Evolutionary conservation across 2,329 filamentous ascomycete genomes (phyloP), one percentile per base, ranked within the genome.

Genomic region (Didymella pomorum): DNA sequence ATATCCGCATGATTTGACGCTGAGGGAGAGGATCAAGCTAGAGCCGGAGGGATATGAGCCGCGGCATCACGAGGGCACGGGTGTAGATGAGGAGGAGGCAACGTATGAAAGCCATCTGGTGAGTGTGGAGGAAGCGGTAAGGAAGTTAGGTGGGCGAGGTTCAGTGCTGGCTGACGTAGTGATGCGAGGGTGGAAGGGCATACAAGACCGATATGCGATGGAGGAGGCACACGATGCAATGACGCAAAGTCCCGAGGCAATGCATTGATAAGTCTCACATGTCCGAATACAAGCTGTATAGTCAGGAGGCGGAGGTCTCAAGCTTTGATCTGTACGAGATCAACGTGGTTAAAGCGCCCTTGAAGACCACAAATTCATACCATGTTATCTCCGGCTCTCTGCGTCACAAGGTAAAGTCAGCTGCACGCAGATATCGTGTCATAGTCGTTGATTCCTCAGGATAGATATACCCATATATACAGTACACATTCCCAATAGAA

Each of bases 61-160:
- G 1, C 45, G 76, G 11, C 70, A 78, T 61, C 80, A 83, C 64
- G 74, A 79, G 58, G 77, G 76, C 3, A 83, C 81, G 7, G 81
- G 81, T 0, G 81, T 83, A 0, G 77, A 83, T 66, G 77, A 75
- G 21, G 79, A 81, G 49, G 82, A 84, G 64, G 64, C 66, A 33
- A 64, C 74, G 54, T 84, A 83, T 66, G 63, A 76, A 59, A 79
- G 76, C 48, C 66, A 74, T 47, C 60, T 84, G 41, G 56, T 83
- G 46, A 65, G 73, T 2, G 68, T 83, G 1, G 75, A 78, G 4
- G 80, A 83, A 56, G 82, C 80, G 2, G 63, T 77, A 12, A 33
- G 60, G 63, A 77, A 71, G 63, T 54, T 84, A 45, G 73, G 73
- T 2, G 75, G 72, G 29, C 72, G 71, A 4, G 74, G 65, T 10